phyloP scores from a whole-genome alignment of 176 grass and related monocot species.

The Carex pumila region DNA sequence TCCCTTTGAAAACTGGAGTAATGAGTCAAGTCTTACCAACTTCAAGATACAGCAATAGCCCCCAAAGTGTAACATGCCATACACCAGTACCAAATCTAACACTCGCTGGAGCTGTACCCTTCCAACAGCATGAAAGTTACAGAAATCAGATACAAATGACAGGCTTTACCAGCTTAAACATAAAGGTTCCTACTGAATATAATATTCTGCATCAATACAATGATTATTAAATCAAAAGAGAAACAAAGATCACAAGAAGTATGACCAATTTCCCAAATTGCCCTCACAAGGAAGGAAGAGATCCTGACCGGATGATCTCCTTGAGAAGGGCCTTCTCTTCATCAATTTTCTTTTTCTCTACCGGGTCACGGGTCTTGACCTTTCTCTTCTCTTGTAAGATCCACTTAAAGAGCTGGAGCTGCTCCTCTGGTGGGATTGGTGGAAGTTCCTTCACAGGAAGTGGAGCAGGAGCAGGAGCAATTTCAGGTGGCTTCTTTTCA shows the following conservation, averaged over 20 bases:
- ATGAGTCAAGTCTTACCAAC: not conserved
- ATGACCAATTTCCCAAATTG: not conserved
- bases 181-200: not conserved
- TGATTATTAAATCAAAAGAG: not conserved
- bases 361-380: slow-evolving; percentile 35
- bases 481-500: slow-evolving; percentile 40
- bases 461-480: not conserved
- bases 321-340: slow-evolving; percentile 92
- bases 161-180: not conserved
- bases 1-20: not conserved
- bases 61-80: not conserved
- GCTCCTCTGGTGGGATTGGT: slow-evolving; percentile 58
- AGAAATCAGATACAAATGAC: not conserved
- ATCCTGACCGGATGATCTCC: slow-evolving; percentile 49
- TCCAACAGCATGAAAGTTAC: slow-evolving; percentile 3
- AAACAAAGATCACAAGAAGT: not conserved
- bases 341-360: slow-evolving; percentile 69
- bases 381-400: slow-evolving; percentile 89
- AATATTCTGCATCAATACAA: not conserved
- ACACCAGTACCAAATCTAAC: not conserved
- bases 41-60: not conserved
- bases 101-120: not conserved
- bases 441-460: slow-evolving; percentile 31
- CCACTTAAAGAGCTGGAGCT: slow-evolving; percentile 71
- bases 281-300: slow-evolving; percentile 47